phyloP scores from a whole-genome alignment of 768 basidiomycete species.

The Chlorophyllum brunneum region DNA sequence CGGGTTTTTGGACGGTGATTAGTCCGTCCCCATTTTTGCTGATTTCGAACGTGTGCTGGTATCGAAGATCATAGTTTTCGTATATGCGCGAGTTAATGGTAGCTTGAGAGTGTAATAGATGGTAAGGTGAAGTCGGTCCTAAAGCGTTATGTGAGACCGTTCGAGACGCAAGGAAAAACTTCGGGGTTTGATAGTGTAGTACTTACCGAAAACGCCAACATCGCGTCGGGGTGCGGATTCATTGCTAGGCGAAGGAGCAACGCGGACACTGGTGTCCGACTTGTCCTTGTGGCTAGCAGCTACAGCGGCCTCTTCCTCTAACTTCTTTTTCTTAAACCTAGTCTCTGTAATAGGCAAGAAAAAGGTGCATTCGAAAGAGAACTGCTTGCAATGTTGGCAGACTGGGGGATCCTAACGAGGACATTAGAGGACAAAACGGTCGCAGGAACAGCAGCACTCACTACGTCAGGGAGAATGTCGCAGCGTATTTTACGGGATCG shows the following conservation, averaged over 20 bases:
- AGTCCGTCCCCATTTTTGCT: constrained; percentile 82
- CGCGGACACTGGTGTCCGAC: constrained; percentile 28
- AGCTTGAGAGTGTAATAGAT: constrained; percentile 87
- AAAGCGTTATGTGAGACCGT: constrained; percentile 40
- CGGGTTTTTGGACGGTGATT: constrained; percentile 72
- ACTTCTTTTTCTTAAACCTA: constrained; percentile 94
- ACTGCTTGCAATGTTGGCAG: constrained; percentile 95
- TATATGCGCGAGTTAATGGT: constrained; percentile 82
- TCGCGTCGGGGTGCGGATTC: constrained; percentile 50
- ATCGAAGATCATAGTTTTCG: constrained; percentile 82
- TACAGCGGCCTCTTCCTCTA: constrained; percentile 60
- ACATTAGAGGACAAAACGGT: not conserved
- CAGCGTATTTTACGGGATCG: constrained; percentile 92
- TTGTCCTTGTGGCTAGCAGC: constrained; percentile 25
- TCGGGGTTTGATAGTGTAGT: constrained; percentile 12
- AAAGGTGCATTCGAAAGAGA: constrained; percentile 92
- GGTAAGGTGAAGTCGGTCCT: constrained; percentile 87
- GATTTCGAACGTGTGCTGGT: constrained; percentile 88
- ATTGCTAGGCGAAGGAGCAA: constrained; percentile 27
- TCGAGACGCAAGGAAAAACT: constrained; percentile 23
- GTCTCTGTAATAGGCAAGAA: constrained; percentile 99
- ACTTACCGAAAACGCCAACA: constrained; percentile 60
- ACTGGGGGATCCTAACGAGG: constrained; percentile 56
- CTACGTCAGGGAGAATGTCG: constrained; percentile 74
- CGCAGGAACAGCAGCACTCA: constrained; percentile 15